phyloP scores from a whole-genome alignment of 371 early-diverging fungal genomes.

The Mortierella polycephala region DNA sequence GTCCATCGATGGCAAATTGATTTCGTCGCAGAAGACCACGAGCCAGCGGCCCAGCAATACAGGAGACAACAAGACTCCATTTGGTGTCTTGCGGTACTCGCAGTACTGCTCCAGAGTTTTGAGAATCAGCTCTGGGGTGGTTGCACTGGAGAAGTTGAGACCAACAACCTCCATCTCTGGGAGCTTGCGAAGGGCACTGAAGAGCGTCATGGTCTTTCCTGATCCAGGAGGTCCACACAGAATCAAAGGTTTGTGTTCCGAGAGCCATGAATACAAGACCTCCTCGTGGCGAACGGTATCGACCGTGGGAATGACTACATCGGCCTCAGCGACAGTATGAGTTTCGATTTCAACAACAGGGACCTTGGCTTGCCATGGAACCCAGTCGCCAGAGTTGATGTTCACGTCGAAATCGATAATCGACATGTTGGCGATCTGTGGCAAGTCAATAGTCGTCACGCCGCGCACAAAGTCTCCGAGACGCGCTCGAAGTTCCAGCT shows the following conservation, averaged over 20 bases:
- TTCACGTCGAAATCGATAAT: conserved; percentile 95
- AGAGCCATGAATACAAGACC: conserved; percentile 93
- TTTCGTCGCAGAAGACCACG: conserved; percentile 99
- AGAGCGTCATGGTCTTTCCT: conserved; percentile 99
- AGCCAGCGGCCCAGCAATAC: conserved; percentile 91
- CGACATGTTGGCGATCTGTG: conserved; percentile 67
- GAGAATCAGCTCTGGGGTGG: conserved; percentile 94
- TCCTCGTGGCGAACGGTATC: conserved; percentile 98
- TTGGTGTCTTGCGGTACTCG: conserved; percentile 96
- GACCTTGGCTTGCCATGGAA: conserved; percentile 90
- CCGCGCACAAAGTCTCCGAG: conserved; percentile 88
- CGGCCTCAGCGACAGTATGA: conserved; percentile 91
- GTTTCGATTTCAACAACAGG: conserved; percentile 97
- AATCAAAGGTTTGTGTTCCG: conserved; percentile 94
- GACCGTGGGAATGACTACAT: conserved; percentile 97
- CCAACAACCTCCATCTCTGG: conserved; percentile 97
- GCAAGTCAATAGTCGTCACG: conserved; percentile 85
- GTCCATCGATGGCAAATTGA: conserved; percentile 96
- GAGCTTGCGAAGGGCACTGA: conserved; percentile 94
- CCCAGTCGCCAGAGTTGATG: conserved; percentile 87
- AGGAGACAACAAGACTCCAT: conserved; percentile 91
- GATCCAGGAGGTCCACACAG: conserved; percentile 99
- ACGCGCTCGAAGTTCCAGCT: conserved; percentile 76
- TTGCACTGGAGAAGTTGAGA: conserved; percentile 98
- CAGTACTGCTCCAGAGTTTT: conserved; percentile 98